Percentiles rank a stretch among this genome's conserved stretches.
Evolutionary conservation across 305 asterid genomes (phyloP).

Genomic region (Stenogyne calaminthoides): DNA sequence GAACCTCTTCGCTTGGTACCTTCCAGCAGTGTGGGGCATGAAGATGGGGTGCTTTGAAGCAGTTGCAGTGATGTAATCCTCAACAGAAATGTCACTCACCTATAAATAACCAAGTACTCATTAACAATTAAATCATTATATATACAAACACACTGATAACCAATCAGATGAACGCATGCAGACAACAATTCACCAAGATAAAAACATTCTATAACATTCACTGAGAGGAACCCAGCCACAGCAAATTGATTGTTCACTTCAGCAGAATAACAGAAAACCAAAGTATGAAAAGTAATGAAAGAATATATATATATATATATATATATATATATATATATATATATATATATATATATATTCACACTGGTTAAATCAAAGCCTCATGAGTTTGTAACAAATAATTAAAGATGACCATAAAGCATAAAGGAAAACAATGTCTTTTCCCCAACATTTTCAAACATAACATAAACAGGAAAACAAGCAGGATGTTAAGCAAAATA

Average conservation of each 20-base stretch:
- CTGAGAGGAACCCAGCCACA: neutral
- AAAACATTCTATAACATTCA: neutral
- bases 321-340: no score
- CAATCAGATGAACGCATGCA: neutral
- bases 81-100: slow-evolving; percentile 65
- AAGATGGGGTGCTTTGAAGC: slow-evolving; percentile 59
- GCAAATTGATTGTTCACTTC: neutral
- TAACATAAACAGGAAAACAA: no score
- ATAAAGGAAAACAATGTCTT: no score
- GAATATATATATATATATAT: no score
- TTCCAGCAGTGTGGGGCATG: slow-evolving; percentile 72
- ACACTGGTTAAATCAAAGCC: neutral
- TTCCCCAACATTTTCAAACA: no score
- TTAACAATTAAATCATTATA: neutral
- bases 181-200: neutral
- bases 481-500: neutral
- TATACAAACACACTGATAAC: no score
- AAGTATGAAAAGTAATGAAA: neutral
- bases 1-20: slow-evolving; percentile 65
- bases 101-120: slow-evolving; percentile 2
- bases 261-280: neutral
- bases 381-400: neutral
- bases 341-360: neutral
- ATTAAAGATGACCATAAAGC: neutral
- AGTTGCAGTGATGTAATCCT: slow-evolving; percentile 77